Evolutionary conservation across 2,329 filamentous ascomycete species (phyloP), one percentile per base, ranked within the genome.

Genomic region (Aspergillus melleus): DNA sequence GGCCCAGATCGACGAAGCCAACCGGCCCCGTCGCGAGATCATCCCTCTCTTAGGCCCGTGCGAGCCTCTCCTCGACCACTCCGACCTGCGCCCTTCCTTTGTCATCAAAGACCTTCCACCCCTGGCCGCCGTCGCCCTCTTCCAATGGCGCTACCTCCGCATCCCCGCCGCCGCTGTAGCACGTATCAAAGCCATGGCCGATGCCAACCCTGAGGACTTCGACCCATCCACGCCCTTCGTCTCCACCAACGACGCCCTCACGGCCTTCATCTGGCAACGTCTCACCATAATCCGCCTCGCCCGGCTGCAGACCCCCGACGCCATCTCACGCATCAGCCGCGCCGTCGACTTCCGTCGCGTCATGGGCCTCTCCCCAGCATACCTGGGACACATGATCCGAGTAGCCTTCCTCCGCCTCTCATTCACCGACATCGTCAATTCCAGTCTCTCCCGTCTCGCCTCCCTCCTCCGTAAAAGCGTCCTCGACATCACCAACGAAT

Each of bases 311-410:
- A 49, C 49, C 1, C 54, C 60, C 0, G 14, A 36, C 6, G 51
- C 57, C 2, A 19, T 49, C 2, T 54, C 53, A 36, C 64, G 65
- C 11, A 42, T 68, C 20, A 57, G 57, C 8, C 66, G 66, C 22
- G 66, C 66, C n/a, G 51, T 66, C 2, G 65, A 68, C 53, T 60
- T 62, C 16, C 65, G 66, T 1, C 61, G 60, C 11, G 51, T 61
- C 12, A 57, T 68, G 55, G 30, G 36, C 32, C 55, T 68, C 32
- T 29, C 63, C 2, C 54, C 54, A 0, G 55, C 60, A 4, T 68
- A 68, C 51, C 55, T 68, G 52, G 66, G 65, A 32, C 65, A 68
- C 51, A 65, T 68, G 61, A 61, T 67, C 9, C 62, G 62, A 11
- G 60, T 64, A 9, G 44, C 58, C 6, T 58, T 57, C 22, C 46